Evolutionary conservation across 441 rosid species (phyloP).

Genomic region (Jatropha podagrica): DNA sequence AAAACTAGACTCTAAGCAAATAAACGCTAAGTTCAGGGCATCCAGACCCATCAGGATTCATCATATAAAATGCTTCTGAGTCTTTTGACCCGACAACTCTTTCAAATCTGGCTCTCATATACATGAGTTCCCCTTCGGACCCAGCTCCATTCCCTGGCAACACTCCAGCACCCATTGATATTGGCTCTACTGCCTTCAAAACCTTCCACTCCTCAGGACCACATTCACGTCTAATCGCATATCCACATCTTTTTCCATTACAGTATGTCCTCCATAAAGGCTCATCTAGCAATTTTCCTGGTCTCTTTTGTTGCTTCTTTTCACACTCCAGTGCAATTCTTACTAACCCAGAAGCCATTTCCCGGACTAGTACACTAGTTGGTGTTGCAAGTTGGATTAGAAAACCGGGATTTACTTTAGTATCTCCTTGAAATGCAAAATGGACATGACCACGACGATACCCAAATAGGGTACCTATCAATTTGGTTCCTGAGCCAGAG

Average conservation of each 20-base stretch:
- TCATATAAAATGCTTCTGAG: constrained; percentile 96
- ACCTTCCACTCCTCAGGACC: constrained; percentile 68
- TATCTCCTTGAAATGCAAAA: constrained; percentile 80
- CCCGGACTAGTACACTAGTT: constrained; percentile 67
- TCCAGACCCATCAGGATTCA: constrained; percentile 94
- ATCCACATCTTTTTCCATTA: constrained; percentile 87
- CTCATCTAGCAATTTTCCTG: constrained; percentile 70
- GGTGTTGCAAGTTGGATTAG: constrained; percentile 84
- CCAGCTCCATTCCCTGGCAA: constrained; percentile 52
- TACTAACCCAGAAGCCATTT: constrained; percentile 96
- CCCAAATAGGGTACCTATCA: constrained; percentile 85
- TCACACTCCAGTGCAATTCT: constrained; percentile 88
- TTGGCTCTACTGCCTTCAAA: constrained; percentile 75
- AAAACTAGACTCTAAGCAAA: constrained; percentile 67
- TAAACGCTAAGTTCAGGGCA: constrained; percentile 96
- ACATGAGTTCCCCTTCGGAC: constrained; percentile 69
- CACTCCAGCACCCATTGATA: constrained; percentile 97
- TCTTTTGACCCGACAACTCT: constrained; percentile 90
- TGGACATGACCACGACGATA: constrained; percentile 85
- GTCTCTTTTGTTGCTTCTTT: constrained; percentile 42
- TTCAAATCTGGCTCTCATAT: constrained; percentile 94
- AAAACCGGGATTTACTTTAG: constrained; percentile 65
- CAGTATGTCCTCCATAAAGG: constrained; percentile 89
- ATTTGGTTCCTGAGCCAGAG: constrained; percentile 52
- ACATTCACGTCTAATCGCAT: constrained; percentile 67